Conservation (phyloP, 441 rosid species). For the Theobroma grandiflorum region DNA sequence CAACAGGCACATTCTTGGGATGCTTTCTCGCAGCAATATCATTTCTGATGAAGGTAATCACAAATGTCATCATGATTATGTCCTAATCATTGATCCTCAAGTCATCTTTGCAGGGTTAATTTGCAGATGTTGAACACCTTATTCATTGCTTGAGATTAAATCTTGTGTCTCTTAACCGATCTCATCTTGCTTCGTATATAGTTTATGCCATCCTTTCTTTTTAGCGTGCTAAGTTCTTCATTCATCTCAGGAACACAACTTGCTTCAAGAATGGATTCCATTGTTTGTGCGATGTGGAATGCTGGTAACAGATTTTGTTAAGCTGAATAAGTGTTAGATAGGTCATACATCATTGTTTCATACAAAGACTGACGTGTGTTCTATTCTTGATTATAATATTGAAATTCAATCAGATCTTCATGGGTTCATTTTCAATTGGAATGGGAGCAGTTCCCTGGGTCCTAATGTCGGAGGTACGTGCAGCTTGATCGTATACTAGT, state of each 20-base stretch:
- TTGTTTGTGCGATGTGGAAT: slow-evolving; percentile 70
- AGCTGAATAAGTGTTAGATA: not conserved
- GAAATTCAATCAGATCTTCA: slow-evolving; percentile 58
- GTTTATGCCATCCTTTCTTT: not conserved
- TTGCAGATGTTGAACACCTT: slow-evolving; percentile 32
- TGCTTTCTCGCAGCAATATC: slow-evolving; percentile 63
- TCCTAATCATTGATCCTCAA: slow-evolving; percentile 6
- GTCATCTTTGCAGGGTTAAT: slow-evolving; percentile 35
- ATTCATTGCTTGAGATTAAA: too few relatives aligned
- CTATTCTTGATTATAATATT: not conserved
- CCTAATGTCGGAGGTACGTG: slow-evolving; percentile 89
- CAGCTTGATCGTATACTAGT: slow-evolving; percentile 1
- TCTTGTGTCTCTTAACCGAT: too few relatives aligned
- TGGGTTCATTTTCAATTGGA: slow-evolving; percentile 82
- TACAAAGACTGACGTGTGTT: not conserved
- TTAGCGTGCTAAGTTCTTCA: not conserved
- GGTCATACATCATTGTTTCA: not conserved
- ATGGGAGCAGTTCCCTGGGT: slow-evolving; percentile 98
- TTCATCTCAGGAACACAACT: slow-evolving; percentile 52
- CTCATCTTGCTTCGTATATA: too few relatives aligned
- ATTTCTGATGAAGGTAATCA: slow-evolving; percentile 67
- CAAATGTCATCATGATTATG: not conserved
- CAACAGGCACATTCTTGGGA: slow-evolving; percentile 65
- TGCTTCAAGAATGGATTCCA: slow-evolving; percentile 68
- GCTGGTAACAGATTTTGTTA: slow-evolving; percentile 53